Evolutionary conservation across 2,329 filamentous ascomycete genomes (phyloP).

Genomic region (Talaromyces sp.): DNA sequence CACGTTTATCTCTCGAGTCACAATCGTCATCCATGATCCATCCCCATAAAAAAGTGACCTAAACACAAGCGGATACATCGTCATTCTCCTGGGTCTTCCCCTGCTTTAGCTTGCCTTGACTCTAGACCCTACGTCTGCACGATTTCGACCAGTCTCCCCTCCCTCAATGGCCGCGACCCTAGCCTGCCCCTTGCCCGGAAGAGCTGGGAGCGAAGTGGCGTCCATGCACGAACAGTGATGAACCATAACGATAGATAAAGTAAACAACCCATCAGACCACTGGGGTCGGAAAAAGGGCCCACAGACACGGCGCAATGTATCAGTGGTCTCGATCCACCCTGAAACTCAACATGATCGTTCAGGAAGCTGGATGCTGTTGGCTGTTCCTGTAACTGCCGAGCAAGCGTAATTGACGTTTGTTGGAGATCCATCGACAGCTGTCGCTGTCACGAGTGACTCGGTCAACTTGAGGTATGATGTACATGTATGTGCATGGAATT

Average conservation of each 20-base stretch:
- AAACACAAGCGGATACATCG: background rate
- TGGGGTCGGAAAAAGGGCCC: background rate
- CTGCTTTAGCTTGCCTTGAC: background rate
- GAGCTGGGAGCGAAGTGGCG: slow-evolving; percentile 10
- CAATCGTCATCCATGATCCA: background rate
- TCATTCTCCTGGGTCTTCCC: background rate
- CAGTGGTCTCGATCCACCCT: background rate
- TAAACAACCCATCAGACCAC: background rate
- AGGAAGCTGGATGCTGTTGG: slow-evolving; percentile 1
- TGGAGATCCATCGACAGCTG: slow-evolving; percentile 7
- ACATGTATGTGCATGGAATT: background rate
- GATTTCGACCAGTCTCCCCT: background rate
- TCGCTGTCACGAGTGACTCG: background rate
- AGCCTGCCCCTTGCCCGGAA: background rate
- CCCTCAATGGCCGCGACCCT: background rate
- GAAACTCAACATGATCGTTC: background rate
- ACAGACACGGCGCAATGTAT: background rate
- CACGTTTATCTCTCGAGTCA: background rate
- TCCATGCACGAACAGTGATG: background rate
- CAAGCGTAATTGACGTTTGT: background rate
- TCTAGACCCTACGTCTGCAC: background rate
- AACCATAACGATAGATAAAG: slow-evolving; percentile 3
- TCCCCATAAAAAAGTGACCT: background rate
- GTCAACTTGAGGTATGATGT: background rate
- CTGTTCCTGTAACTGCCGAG: background rate